Conservation (phyloP, 2,329 filamentous ascomycete species). For the Coniochaeta sp. region DNA sequence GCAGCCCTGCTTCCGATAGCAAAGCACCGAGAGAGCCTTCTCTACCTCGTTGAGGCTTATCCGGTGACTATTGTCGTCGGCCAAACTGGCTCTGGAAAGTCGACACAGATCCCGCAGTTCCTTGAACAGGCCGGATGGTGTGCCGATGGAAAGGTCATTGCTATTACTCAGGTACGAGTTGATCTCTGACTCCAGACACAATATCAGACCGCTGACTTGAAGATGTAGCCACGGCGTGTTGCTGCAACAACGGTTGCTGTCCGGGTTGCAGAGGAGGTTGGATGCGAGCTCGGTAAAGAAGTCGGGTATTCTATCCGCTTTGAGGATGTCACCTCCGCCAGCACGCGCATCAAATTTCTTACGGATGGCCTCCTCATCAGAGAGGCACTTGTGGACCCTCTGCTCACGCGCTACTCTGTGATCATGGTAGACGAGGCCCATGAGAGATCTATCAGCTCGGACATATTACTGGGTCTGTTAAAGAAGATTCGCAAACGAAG, state of each 20-base stretch:
- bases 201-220: conserved; percentile 2
- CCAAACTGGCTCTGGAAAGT: conserved; percentile 92
- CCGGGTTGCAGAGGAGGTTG: conserved; percentile 83
- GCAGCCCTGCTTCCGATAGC: conserved; percentile 78
- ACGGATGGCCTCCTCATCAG: conserved; percentile 88
- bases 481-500: conserved; percentile 83
- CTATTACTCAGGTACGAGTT: conserved; percentile 73
- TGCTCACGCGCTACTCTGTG: conserved; percentile 84
- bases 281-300: conserved; percentile 80
- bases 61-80: conserved; percentile 86
- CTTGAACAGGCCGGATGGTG: conserved; percentile 88
- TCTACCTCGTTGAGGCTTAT: conserved; percentile 80
- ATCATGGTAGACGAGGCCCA: conserved; percentile 99
- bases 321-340: conserved; percentile 81
- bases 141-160: conserved; percentile 72
- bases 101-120: conserved; percentile 90
- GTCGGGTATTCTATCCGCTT: conserved; percentile 90
- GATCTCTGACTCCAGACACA: neutral
- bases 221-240: conserved; percentile 70
- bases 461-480: conserved; percentile 79
- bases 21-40: conserved; percentile 67
- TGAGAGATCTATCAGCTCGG: conserved; percentile 86
- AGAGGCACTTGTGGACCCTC: conserved; percentile 87
- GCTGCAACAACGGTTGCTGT: conserved; percentile 85
- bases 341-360: conserved; percentile 87